Conservation (phyloP, 805 yeast genomes). For the Yamadazyma sp. region DNA sequence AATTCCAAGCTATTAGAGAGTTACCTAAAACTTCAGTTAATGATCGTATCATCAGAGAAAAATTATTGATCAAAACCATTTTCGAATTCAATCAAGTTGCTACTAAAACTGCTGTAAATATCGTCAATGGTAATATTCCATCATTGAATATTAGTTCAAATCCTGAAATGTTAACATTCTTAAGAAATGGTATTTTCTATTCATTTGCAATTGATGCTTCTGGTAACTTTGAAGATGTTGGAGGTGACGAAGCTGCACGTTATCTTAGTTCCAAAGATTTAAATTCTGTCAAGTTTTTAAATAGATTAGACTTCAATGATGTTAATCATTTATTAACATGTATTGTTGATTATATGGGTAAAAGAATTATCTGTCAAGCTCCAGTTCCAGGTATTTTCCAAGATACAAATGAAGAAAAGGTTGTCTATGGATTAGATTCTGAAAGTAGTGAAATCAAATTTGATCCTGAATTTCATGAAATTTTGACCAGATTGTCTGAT, state of each 20-base stretch:
- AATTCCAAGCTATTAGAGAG: conserved; percentile 78
- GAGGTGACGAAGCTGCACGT: conserved; percentile 85
- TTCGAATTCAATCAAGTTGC: conserved; percentile 78
- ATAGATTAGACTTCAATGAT: conserved; percentile 59
- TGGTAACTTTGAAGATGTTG: conserved; percentile 61
- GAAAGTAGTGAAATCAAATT: conserved; percentile 48
- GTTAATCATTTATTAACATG: conserved; percentile 74
- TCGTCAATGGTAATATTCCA: conserved; percentile 67
- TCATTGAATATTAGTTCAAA: conserved; percentile 82
- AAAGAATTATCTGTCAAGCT: conserved; percentile 85
- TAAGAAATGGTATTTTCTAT: conserved; percentile 83
- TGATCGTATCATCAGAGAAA: conserved; percentile 74
- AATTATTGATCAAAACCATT: conserved; percentile 63
- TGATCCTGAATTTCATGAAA: conserved; percentile 51
- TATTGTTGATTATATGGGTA: conserved; percentile 88
- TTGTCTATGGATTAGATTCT: conserved; percentile 74
- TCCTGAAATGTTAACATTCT: conserved; percentile 58
- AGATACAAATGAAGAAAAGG: conserved; percentile 43
- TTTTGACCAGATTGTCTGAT: conserved; percentile 61
- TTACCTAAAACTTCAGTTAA: conserved; percentile 55
- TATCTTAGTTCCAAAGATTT: conserved; percentile 78
- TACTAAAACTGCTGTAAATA: conserved; percentile 72
- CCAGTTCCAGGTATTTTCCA: conserved; percentile 91
- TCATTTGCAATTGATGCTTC: conserved; percentile 66
- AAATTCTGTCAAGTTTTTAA: conserved; percentile 64